Evolutionary conservation across 1,284 basidiomycete species (phyloP), one percentile per base, ranked within the genome.

Genomic region (Veloboletus limbatus): DNA sequence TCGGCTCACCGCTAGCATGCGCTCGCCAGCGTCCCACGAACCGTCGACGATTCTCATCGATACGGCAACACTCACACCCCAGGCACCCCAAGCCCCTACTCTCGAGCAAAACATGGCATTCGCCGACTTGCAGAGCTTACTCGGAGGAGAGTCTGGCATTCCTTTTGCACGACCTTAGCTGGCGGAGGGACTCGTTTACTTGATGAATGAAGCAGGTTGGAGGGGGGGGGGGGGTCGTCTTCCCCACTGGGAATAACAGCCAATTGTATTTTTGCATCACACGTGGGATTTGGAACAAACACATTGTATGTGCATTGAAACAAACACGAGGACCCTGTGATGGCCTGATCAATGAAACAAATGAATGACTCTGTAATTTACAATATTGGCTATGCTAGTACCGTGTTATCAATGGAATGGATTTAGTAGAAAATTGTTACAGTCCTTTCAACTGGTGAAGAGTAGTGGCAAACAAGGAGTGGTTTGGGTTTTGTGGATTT

Each of bases 51-150:
- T 81, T 44, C 71, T 82, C 43, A 68, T 79, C 46, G 78, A 80
- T 47, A 70, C 78, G 6, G 70, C 74, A 20, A 69, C 74, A 7
- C 69, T 75, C 28, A 61, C 74, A 2, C 74, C 74, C 8, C 74
- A 73, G 55, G 65, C 64, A 40, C 64, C 71, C 8, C 78, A 74
- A 44, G 75, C 76, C 28, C 81, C 85, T 3, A 88, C 86, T 11
- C 70, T 88, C 37, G 86, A 88, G 62, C 86, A 89, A 67, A 86
- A 85, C 56, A 85, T 88, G 81, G 87, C 85, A 6, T 89, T 87
- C 54, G 84, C 82, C 30, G 82, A 77, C 18, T 74, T 88, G 40
- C 79, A 76, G 51, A 75, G 70, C 45, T 70, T 72, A 43, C 67
- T 69, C 43, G 55, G 53, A 30, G 53, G 35, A 45, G 48, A 22